Percentiles rank a stretch among this genome's conserved stretches.
These are phyloP conservation scores for Hymenoscyphus salicellus DNA, from an alignment of 2,329 filamentous ascomycete species.

Conservation along the genomic window DNA sequence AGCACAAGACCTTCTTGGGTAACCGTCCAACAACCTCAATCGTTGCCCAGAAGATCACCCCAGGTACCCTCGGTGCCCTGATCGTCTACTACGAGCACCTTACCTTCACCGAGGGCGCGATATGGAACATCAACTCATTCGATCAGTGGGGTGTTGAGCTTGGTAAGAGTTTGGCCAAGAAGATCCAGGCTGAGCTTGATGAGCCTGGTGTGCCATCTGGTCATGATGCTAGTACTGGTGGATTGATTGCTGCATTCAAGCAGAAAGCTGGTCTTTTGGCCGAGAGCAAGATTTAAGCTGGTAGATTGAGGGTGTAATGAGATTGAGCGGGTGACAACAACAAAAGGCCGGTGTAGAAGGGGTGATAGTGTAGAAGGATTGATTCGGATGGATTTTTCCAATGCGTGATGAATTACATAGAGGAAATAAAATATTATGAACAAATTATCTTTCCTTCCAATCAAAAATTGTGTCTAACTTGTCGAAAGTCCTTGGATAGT, in stretches of 20 bases:
- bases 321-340: not conserved
- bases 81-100: constrained; percentile 99
- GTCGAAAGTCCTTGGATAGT: not conserved
- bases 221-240: constrained; percentile 85
- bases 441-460: not conserved
- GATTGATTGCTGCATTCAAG: constrained; percentile 91
- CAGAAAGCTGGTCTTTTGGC: constrained; percentile 42
- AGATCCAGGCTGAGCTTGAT: constrained; percentile 82
- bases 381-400: not conserved
- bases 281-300: constrained; percentile 15
- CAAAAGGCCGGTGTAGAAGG: not conserved
- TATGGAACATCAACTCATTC: constrained; percentile 99
- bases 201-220: constrained; percentile 64
- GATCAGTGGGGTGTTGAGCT: constrained; percentile 99
- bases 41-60: constrained; percentile 85
- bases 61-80: constrained; percentile 85
- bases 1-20: constrained; percentile 99
- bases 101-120: constrained; percentile 93
- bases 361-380: not conserved
- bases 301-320: not conserved
- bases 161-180: constrained; percentile 93
- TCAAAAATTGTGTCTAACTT: too few relatives aligned
- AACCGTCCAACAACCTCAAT: constrained; percentile 97
- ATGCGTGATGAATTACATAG: constrained; percentile 1
- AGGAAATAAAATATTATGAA: not conserved